Conservation (phyloP, 345 rosid genomes). For the Jatropha curcas region DNA sequence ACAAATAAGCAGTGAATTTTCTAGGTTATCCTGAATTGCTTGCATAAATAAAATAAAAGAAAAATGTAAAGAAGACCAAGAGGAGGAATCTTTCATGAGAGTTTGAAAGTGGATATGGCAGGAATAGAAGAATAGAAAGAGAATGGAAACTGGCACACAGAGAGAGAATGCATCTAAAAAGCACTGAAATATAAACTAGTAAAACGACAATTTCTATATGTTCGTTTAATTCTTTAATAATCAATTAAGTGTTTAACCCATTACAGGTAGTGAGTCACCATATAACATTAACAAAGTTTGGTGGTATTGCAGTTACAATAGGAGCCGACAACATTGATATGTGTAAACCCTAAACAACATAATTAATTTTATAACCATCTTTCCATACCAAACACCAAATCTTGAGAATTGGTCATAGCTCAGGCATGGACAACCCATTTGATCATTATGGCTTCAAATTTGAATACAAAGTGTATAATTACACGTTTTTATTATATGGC, state of each 20-base stretch:
- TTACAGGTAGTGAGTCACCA: constrained; percentile 29
- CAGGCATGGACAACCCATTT: background rate
- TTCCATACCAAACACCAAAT: constrained; percentile 10
- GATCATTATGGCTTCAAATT: background rate
- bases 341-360: constrained; percentile 25
- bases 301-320: constrained; percentile 32
- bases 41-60: background rate
- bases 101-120: constrained; percentile 33
- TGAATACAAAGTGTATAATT: background rate
- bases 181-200: constrained; percentile 47
- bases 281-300: constrained; percentile 30
- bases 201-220: constrained; percentile 29
- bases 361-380: background rate
- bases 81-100: constrained; percentile 47
- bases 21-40: constrained; percentile 10
- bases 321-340: constrained; percentile 55
- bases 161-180: constrained; percentile 9
- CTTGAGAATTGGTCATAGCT: background rate
- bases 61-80: constrained; percentile 4
- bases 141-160: constrained; percentile 46
- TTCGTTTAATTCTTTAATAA: background rate
- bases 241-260: background rate
- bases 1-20: constrained; percentile 9
- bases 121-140: constrained; percentile 49
- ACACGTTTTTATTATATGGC: constrained; percentile 1